Conservation (phyloP, 371 early-diverging fungal genomes). For the Nematocida ausubeli region DNA sequence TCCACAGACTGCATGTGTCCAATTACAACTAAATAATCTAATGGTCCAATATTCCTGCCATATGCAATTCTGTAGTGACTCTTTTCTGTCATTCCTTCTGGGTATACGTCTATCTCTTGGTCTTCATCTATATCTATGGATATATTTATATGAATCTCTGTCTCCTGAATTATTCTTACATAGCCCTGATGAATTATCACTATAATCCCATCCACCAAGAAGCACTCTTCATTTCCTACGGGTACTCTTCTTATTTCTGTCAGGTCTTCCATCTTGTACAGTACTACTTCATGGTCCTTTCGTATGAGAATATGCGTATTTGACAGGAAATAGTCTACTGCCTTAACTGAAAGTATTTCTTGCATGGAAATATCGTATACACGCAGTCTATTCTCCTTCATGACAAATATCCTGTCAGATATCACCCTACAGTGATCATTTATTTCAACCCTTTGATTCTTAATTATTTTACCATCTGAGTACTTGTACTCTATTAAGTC, state of each 20-base stretch:
- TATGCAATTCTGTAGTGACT: not conserved
- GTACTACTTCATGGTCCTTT: not conserved
- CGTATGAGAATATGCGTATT: not conserved
- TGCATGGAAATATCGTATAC: not conserved
- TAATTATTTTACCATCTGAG: not conserved
- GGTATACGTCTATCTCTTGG: not conserved
- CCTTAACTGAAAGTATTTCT: not conserved
- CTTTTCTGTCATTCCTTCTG: not conserved
- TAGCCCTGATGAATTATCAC: not conserved
- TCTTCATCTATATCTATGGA: conserved; percentile 11
- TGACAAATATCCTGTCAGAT: not conserved
- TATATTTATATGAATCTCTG: not conserved
- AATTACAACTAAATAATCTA: not conserved
- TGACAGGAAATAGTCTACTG: not conserved
- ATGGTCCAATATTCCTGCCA: not conserved
- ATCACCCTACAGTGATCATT: not conserved
- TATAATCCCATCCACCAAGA: not conserved
- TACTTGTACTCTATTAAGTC: not conserved
- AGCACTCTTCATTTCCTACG: not conserved
- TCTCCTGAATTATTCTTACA: not conserved
- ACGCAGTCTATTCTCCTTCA: not conserved
- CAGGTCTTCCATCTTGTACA: not conserved
- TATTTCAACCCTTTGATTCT: not conserved
- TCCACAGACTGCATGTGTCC: conserved; percentile 28
- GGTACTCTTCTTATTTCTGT: not conserved